Evolutionary conservation across 805 yeast species (phyloP).

Genomic region (Saccharomycopsis sp.): DNA sequence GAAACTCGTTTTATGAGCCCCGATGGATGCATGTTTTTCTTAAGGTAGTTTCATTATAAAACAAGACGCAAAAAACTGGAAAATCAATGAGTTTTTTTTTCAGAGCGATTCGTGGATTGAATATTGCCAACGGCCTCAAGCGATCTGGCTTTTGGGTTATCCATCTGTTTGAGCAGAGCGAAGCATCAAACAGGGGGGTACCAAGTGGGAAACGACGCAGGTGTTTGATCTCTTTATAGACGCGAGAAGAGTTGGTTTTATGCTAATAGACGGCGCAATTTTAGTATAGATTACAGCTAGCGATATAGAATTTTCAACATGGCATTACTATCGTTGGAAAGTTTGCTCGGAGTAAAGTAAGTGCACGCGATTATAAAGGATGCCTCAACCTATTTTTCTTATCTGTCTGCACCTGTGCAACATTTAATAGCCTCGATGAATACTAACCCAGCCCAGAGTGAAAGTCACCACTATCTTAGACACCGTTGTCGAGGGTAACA

Average conservation of each 20-base stretch:
- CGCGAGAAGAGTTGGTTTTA: too few species aligned
- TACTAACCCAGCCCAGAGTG: constrained; percentile 34
- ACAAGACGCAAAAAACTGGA: too few species aligned
- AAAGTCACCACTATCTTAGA: constrained; percentile 55
- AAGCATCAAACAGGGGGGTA: not conserved
- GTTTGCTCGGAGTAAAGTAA: constrained; percentile 31
- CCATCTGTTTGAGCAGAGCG: too few species aligned
- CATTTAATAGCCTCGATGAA: not conserved
- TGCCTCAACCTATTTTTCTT: not conserved
- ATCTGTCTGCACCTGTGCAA: not conserved
- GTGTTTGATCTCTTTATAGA: not conserved
- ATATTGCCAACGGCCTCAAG: too few species aligned
- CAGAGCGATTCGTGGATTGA: too few species aligned
- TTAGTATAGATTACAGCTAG: not conserved
- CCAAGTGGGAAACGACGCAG: not conserved
- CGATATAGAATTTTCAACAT: not conserved
- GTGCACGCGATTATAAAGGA: constrained; percentile 20
- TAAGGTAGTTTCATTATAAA: too few species aligned
- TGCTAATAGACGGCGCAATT: too few species aligned
- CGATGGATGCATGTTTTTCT: too few species aligned
- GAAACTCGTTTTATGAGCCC: too few species aligned
- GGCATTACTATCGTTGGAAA: constrained; percentile 23
- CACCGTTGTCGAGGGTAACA: constrained; percentile 49
- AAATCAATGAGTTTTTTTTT: too few species aligned
- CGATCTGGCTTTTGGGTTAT: too few species aligned